Conservation (phyloP, 176 grass and related monocot genomes). For the Areca catechu region DNA sequence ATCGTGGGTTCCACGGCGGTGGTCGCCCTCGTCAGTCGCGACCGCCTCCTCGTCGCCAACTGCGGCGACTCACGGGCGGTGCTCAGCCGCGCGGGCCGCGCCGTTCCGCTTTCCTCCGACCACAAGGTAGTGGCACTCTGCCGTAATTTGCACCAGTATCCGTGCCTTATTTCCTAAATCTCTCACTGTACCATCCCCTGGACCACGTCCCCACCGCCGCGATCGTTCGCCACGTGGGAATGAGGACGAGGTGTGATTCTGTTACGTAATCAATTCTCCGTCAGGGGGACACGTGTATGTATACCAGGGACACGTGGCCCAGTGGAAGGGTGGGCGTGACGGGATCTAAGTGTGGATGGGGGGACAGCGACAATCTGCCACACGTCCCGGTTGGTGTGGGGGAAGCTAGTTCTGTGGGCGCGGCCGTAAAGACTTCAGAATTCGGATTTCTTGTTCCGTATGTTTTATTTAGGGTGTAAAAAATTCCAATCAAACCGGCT, state of each 20-base stretch:
- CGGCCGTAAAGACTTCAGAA: no score
- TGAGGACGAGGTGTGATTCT: not conserved
- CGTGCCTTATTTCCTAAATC: not conserved
- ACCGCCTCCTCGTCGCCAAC: constrained; percentile 59
- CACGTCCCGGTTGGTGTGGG: no score
- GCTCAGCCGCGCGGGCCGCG: constrained; percentile 36
- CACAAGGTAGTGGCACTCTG: constrained; percentile 49
- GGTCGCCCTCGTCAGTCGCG: constrained; percentile 42
- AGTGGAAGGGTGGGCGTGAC: no score
- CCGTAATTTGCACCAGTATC: no score
- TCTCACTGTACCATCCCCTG: not conserved
- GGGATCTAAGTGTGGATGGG: no score
- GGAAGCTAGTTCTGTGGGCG: no score
- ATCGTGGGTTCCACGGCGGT: constrained; percentile 91
- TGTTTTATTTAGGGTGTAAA: no score
- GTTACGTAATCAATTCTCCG: constrained; percentile 3
- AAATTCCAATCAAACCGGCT: no score
- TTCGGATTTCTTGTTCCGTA: no score
- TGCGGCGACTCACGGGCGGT: constrained; percentile 85
- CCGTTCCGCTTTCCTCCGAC: constrained; percentile 56
- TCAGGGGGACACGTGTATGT: not conserved
- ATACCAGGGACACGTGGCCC: no score
- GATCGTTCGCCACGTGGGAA: not conserved
- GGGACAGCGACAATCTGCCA: no score
- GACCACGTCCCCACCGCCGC: not conserved